Conservation (phyloP, 306 rosid species). For the Rosa persica region DNA sequence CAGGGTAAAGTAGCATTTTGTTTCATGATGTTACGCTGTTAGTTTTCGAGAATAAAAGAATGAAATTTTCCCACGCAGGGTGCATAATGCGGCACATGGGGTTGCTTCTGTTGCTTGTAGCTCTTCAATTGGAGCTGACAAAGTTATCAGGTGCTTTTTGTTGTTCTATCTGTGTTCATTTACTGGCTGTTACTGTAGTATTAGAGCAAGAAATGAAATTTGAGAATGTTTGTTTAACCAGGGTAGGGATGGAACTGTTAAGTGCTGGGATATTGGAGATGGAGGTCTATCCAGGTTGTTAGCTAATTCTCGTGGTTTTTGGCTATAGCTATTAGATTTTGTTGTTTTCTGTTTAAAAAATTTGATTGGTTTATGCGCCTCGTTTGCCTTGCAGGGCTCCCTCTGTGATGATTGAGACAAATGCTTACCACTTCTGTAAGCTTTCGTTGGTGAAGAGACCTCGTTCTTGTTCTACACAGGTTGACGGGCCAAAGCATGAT, state of each 20-base stretch:
- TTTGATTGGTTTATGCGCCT: background rate
- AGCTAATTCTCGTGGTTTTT: background rate
- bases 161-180: background rate
- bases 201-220: constrained; percentile 15
- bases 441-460: constrained; percentile 67
- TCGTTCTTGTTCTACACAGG: constrained; percentile 30
- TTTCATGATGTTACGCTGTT: background rate
- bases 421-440: constrained; percentile 88
- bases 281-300: constrained; percentile 73
- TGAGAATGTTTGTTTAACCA: constrained; percentile 51
- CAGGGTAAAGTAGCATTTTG: constrained; percentile 45
- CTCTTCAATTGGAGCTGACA: constrained; percentile 61
- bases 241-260: constrained; percentile 96
- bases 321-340: background rate
- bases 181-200: background rate
- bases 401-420: constrained; percentile 62
- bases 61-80: constrained; percentile 32
- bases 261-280: constrained; percentile 77
- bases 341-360: background rate
- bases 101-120: constrained; percentile 61
- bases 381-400: constrained; percentile 51
- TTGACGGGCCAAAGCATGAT: constrained; percentile 14
- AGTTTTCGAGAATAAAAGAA: background rate
- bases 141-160: constrained; percentile 62
- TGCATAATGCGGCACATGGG: constrained; percentile 88